Base-by-base conservation (phyloP, 192 early-diverging fungal species). In the Nowakowskiella sp. region DNA sequence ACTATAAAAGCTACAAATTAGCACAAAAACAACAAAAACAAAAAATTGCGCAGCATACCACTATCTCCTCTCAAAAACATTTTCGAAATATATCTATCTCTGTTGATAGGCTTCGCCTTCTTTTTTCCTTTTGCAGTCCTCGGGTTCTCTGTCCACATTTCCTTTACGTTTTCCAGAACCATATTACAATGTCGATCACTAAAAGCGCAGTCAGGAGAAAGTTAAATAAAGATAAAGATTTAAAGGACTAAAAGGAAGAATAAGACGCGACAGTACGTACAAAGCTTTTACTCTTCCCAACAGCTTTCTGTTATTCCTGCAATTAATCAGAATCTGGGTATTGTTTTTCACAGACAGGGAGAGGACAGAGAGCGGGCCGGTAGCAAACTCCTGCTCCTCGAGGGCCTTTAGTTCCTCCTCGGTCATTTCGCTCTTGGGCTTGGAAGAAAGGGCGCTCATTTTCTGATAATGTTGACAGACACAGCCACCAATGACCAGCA, bases 121-220 rank as follows among this genome's bases (percentile, higher is more conserved):
- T 96, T 94, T 53, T 67, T 49, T 25, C 96, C 96, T 66, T 94
- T 96, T 31, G 86, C 86, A 1, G 83, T 68, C 60, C 85, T 85
- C 44, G 96, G 96, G 31, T 83, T 80, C 54, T 99, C 94, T 1
- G 88, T 92, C 90, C 91, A 97, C 92, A 97, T 93, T 80, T 99
- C 95, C 70, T 94, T 94, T 48, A 99, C 92, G 64, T 96, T 96
- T 63, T 96, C 95, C 45, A 99, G 70, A n/a, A 99, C 94, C 94
- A 99, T 96, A 74, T 99, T 99, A 78, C 89, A 96, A 65, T 99
- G 96, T 43, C 96, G 85, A 72, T 99, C 96, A 66, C 72, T 74
- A 42, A 21, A 29, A 36, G 49, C n/a, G 26, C 5, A 29, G 6
- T 6, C 19, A 31, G 19, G 7, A 19, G 44, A 49, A 54, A 53